Base-by-base conservation (phyloP, 2,329 filamentous ascomycete species). In the Epichloe gansuensis region DNA sequence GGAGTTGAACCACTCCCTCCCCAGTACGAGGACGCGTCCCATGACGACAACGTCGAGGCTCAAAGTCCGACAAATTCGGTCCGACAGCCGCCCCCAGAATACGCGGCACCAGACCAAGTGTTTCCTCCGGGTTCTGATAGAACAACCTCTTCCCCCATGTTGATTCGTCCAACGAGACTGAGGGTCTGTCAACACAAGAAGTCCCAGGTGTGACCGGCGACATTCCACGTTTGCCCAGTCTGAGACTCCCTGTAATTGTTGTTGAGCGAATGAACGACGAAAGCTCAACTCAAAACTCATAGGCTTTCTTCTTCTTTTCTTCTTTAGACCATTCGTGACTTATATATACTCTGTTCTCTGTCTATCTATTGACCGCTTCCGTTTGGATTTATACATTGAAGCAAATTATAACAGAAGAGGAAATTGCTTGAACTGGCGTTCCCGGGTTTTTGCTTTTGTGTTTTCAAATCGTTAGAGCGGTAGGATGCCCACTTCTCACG, bases 1-100 rank as follows among this genome's bases (percentile, higher is more conserved):
- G 75, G 71, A 35, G 73, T 73, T 3, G 65, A 63, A 37, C 62
- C 66, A 21, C 74, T 78, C 62, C 75, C 75, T 11, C 75, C 78
- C 3, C 78, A 75, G 28, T 82, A 82, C 57, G 77, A 77, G 51
- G 72, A 76, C 46, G 68, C 76, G 3, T 69, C 69, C 25, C 63
- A 75, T 3, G 39, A 75, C 4, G 44, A 48, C 3, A 66, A 70
- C 37, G 70, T 67, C 23, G 68, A 68, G n/a, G 53, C 65, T 44
- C 31, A 31, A 31, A 31, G 9, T 31, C 31, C 31, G 31, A 15
- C n/a, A 17, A 41, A 9, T n/a, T n/a, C 39, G 8, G 69, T 70
- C 46, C 58, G 68, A 48, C 75, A 74, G 46, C 74, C 77, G 9
- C 78, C 78, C 8, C 77, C 77, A 1, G 70, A 72, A 17, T 81